phyloP scores from a whole-genome alignment of 1,284 basidiomycete genomes.

The Singerocomus rubriflavus region DNA sequence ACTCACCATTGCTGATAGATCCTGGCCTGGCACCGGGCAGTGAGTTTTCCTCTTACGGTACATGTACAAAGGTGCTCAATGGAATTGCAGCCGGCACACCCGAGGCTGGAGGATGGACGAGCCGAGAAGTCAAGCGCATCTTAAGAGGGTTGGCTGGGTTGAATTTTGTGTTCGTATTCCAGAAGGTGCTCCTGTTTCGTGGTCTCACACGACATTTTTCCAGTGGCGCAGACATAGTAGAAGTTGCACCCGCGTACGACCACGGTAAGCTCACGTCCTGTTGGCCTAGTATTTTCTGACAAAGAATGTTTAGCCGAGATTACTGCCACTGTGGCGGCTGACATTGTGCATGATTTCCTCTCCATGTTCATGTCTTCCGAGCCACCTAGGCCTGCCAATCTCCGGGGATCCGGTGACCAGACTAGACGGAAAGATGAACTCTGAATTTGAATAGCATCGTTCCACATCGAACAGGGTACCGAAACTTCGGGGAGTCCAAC shows the following conservation, averaged over 20 bases:
- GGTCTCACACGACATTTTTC: not conserved
- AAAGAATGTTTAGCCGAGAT: slow-evolving; percentile 46
- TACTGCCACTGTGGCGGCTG: slow-evolving; percentile 59
- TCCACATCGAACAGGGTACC: not conserved
- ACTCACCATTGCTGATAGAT: slow-evolving; percentile 43
- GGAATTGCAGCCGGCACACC: slow-evolving; percentile 69
- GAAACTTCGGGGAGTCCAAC: not conserved
- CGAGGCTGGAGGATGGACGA: slow-evolving; percentile 80
- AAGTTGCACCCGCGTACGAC: slow-evolving; percentile 82
- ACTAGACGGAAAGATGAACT: slow-evolving; percentile 19
- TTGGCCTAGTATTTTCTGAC: slow-evolving; percentile 33
- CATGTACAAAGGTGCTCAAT: slow-evolving; percentile 8
- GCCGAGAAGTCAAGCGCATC: slow-evolving; percentile 77
- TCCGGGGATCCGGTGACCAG: slow-evolving; percentile 3
- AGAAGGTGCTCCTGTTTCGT: not conserved
- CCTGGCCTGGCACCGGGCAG: slow-evolving; percentile 78
- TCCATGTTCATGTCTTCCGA: slow-evolving; percentile 44
- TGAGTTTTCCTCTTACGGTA: slow-evolving; percentile 35
- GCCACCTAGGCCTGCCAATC: slow-evolving; percentile 23
- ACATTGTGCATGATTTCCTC: slow-evolving; percentile 60
- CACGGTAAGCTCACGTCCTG: slow-evolving; percentile 38
- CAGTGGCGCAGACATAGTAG: slow-evolving; percentile 51
- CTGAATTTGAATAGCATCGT: slow-evolving; percentile 6
- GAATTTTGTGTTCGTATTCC: slow-evolving; percentile 68
- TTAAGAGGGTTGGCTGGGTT: slow-evolving; percentile 73